Base-by-base conservation (phyloP, 306 rosid genomes). In the Lithocarpus polystachyus region DNA sequence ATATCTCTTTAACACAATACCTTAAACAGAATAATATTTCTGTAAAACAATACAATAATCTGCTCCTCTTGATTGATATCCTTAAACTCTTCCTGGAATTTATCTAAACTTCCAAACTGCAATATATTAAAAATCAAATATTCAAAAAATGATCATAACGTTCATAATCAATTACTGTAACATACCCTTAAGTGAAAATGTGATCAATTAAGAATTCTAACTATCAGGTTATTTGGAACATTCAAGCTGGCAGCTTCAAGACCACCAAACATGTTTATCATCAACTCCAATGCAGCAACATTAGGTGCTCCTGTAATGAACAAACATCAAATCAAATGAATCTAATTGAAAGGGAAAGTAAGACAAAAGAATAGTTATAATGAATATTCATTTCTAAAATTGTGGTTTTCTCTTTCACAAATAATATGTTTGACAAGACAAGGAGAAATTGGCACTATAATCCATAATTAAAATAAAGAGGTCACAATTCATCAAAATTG, bases 261-360 rank as follows among this genome's bases (percentile, higher is more conserved):
- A 64, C 93, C 89, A 68, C 93, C 88, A 62, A 89, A 87, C 88
- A 89, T 86, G 85, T 83, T 85, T 85, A 85, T 85, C 83, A 89
- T 43, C 79, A 87, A 52, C 73, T 89, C 93, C 81, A 89, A 73
- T 57, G 82, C 88, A 19, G 80, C 57, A 78, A 53, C 68, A 71
- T 77, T 84, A n/a, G 88, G 88, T 40, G 78, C 75, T 64, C 87
- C 92, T 89, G 76, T 33, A 26, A 83, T 29, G 54, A 51, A 86
- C 22, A 55, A 31, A 60, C 8, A n/a, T 71, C 17, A 78, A 59
- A 45, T 43, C 55, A 71, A 5, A 24, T 5, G 71, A 53, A 67
- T 33, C 20, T 67, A 8, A 48, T 35, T 33, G 33, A 14, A n/a
- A 53, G 11, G 13, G 19, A 76, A 57, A 37, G 65, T 22, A 29